A percentile compares a stretch with the other conserved stretches of the same genome.
These are phyloP conservation scores for Monoraphidium neglectum DNA, from an alignment of 139 green algal genomes.

Conservation along the genomic window DNA sequence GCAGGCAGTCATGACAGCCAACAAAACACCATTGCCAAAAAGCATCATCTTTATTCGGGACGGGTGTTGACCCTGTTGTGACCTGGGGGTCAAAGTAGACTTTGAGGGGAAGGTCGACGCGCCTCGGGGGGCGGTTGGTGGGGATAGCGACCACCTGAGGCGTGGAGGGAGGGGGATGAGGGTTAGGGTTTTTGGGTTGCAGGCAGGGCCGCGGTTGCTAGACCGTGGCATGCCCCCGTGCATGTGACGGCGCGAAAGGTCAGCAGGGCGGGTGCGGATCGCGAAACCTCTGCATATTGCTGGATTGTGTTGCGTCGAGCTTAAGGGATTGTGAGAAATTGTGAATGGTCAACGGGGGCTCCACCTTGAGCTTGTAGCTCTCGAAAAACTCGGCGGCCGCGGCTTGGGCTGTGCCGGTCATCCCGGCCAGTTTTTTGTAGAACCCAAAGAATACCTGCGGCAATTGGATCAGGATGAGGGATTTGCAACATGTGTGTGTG, in stretches of 20 bases:
- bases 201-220: no score
- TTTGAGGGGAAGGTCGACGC: conserved; percentile 61
- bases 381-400: conserved; percentile 75
- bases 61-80: no score
- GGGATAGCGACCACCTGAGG: conserved; percentile 78
- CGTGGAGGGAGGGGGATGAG: neutral
- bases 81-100: conserved; percentile 51
- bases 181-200: no score
- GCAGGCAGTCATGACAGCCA: no score
- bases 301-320: no score
- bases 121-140: conserved; percentile 69
- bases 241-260: no score
- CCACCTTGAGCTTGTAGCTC: conserved; percentile 54
- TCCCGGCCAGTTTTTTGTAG: conserved; percentile 52
- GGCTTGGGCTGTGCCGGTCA: conserved; percentile 86
- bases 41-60: no score
- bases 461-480: neutral
- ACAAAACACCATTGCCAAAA: no score
- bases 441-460: conserved; percentile 57
- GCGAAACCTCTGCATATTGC: no score
- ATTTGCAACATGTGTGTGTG: neutral
- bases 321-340: neutral
- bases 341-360: conserved; percentile 32
- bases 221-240: no score
- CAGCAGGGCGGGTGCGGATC: no score